These are phyloP conservation scores for Cryomyces antarcticus DNA, from an alignment of 495 filamentous ascomycete genomes.

Conservation along the genomic window DNA sequence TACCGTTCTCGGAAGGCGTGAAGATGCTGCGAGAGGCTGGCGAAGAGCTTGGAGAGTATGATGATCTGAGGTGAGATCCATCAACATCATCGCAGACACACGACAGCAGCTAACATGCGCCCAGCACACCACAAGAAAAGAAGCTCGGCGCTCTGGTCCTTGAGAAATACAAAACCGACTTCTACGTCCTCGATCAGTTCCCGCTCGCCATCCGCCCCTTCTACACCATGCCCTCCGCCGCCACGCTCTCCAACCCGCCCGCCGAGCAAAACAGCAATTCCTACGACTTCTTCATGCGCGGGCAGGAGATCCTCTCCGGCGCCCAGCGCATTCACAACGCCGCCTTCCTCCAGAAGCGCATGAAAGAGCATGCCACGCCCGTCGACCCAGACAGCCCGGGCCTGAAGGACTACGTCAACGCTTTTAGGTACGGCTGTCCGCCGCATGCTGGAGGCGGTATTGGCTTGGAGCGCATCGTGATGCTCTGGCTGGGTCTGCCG, in stretches of 20 bases:
- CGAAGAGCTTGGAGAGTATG: slow-evolving; percentile 45
- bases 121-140: slow-evolving; percentile 63
- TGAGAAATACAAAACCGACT: slow-evolving; percentile 71
- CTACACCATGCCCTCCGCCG: slow-evolving; percentile 68
- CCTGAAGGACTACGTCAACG: slow-evolving; percentile 66
- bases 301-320: slow-evolving; percentile 74
- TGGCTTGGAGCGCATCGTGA: slow-evolving; percentile 74
- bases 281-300: slow-evolving; percentile 89
- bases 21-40: slow-evolving; percentile 62
- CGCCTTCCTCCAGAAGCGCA: slow-evolving; percentile 42
- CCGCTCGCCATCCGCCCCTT: slow-evolving; percentile 70
- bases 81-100: no score
- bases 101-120: not conserved
- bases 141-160: slow-evolving; percentile 69
- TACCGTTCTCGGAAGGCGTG: slow-evolving; percentile 75
- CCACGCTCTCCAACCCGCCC: no score
- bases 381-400: slow-evolving; percentile 52
- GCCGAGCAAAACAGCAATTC: slow-evolving; percentile 55
- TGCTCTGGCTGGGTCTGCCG: slow-evolving; percentile 67
- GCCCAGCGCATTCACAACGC: slow-evolving; percentile 72
- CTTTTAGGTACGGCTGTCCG: slow-evolving; percentile 58
- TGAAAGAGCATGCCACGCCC: slow-evolving; percentile 41
- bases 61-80: slow-evolving; percentile 46
- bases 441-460: slow-evolving; percentile 77
- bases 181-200: slow-evolving; percentile 85